Base-by-base conservation (phyloP, 2,329 filamentous ascomycete species). In the Diaporthe sp. region DNA sequence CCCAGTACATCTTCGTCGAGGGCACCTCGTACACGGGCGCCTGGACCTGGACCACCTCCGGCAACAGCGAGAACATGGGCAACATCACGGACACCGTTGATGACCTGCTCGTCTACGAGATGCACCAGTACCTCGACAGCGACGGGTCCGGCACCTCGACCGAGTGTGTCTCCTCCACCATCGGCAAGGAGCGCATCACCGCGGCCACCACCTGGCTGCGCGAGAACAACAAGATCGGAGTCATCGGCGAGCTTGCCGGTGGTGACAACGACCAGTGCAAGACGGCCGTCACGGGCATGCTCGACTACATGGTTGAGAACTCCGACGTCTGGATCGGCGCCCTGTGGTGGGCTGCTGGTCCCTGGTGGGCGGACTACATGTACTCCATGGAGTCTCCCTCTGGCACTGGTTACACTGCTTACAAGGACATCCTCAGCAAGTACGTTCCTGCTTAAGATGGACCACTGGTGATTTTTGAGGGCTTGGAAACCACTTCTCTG, bases 91-190 rank as follows among this genome's bases (percentile, higher is more conserved):
- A 90, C 75, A 86, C 88, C 0, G 78, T 84, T 72, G 81, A 87
- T 82, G 89, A 90, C 73, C 46, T 58, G 82, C 80, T 90, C 74
- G 81, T 90, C 78, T 90, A 89, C 80, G 86, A 91, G 84, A 90
- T 91, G 88, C 89, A 91, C 82, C 89, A 91, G 84, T 91, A 91
- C 82, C 87, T 91, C 28, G 89, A 91, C 82, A 78, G 81, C 1
- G 89, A 91, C 80, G 84, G 85, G 57, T 90, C 88, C 7, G 89
- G 89, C 34, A 90, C 89, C 3, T 82, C 81, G 4, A 78, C 82
- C 19, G 78, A 79, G 10, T 91, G 89, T 77, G 88, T 90, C 17
- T 88, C 84, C 71, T 78, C 79, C 68, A 87, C 85, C 22, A 87
- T 90, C 76, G 89, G 89, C 75, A 82, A 78, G 6, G 85, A 90